Conservation (phyloP, 176 grass and related monocot species). For the Neostapfia colusana region DNA sequence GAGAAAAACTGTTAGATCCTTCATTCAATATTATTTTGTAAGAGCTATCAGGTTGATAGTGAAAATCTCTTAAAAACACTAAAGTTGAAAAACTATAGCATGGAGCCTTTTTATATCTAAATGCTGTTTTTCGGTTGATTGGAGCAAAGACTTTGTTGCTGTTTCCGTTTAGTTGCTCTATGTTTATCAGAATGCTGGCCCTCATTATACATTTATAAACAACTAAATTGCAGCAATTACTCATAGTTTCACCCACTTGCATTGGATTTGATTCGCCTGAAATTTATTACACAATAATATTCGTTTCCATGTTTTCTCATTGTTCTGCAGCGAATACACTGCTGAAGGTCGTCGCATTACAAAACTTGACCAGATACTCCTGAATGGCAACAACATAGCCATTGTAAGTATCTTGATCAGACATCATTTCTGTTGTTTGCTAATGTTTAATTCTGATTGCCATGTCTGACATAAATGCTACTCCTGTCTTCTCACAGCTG, state of each 20-base stretch:
- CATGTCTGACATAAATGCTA: conserved; percentile 26
- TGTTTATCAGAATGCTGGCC: neutral
- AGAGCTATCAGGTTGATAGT: neutral
- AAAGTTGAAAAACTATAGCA: neutral
- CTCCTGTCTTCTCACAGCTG: conserved; percentile 49
- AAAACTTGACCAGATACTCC: conserved; percentile 94
- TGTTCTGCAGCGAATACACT: conserved; percentile 78
- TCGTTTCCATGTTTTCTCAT: neutral
- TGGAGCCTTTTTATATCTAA: neutral
- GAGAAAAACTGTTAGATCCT: neutral
- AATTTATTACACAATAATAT: neutral
- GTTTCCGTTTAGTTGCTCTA: neutral
- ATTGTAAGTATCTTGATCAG: conserved; percentile 64
- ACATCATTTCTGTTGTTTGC: neutral
- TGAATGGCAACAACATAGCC: conserved; percentile 99
- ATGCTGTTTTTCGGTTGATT: neutral
- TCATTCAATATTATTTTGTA: neutral
- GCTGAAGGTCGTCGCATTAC: conserved; percentile 89
- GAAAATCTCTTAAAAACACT: neutral
- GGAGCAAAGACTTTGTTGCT: too few relatives aligned
- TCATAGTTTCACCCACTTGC: neutral
- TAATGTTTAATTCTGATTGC: neutral
- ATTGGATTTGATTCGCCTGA: neutral
- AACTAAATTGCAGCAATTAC: neutral
- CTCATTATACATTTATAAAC: neutral